Percentiles rank a stretch among this genome's conserved stretches.
phyloP scores from a whole-genome alignment of 495 filamentous ascomycete genomes.

The Aspergillus cavernicola region DNA sequence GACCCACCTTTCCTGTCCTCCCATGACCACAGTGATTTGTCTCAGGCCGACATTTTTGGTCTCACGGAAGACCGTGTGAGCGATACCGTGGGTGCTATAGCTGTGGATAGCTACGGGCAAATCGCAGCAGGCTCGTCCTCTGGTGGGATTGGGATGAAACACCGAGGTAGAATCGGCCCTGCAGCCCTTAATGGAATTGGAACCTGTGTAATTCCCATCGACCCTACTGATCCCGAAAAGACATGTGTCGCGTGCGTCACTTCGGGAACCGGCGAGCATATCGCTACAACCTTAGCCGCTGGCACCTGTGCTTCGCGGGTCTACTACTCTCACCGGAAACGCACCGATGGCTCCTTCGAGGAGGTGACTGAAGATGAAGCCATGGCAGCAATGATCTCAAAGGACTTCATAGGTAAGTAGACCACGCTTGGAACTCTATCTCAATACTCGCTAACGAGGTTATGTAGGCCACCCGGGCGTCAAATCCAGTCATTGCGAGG shows the following conservation, averaged over 20 bases:
- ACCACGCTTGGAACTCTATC: neutral
- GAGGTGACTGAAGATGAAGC: slow-evolving; percentile 67
- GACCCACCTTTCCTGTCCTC: neutral
- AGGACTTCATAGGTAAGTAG: slow-evolving; percentile 69
- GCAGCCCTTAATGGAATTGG: slow-evolving; percentile 91
- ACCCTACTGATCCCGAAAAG: slow-evolving; percentile 55
- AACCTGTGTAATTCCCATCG: slow-evolving; percentile 74
- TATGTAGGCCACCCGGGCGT: slow-evolving; percentile 67
- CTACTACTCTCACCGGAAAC: slow-evolving; percentile 60
- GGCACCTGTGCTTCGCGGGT: slow-evolving; percentile 72
- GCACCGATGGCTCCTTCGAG: slow-evolving; percentile 54
- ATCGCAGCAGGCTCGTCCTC: slow-evolving; percentile 98
- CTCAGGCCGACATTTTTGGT: neutral
- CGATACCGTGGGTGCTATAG: slow-evolving; percentile 94
- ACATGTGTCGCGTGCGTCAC: slow-evolving; percentile 73
- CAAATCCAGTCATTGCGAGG: slow-evolving; percentile 60
- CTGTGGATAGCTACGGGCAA: slow-evolving; percentile 75
- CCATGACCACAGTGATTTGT: neutral
- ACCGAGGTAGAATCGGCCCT: slow-evolving; percentile 82
- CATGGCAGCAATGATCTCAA: slow-evolving; percentile 64
- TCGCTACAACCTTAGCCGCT: slow-evolving; percentile 86
- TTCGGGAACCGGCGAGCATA: slow-evolving; percentile 95
- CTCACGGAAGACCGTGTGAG: slow-evolving; percentile 55
- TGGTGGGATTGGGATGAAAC: slow-evolving; percentile 99
- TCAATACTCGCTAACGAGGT: neutral